Evolutionary conservation across 176 grass and related monocot genomes (phyloP).

Genomic region (Ampelocalamus luodianensis): DNA sequence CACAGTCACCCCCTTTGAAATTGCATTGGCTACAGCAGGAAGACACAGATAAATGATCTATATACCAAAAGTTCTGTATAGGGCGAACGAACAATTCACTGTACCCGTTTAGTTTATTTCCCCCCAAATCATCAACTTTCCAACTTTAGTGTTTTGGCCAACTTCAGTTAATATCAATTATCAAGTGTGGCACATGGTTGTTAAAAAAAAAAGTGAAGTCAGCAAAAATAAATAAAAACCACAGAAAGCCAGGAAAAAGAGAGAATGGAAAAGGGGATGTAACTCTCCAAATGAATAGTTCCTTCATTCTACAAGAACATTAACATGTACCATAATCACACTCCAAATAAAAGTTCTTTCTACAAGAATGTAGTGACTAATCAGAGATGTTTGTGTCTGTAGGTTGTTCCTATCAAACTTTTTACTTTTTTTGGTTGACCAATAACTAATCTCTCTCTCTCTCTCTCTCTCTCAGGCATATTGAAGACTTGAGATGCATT

Average conservation of each 20-base stretch:
- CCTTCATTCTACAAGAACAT: not conserved
- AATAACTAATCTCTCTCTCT: not conserved
- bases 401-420: not conserved
- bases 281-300: not conserved
- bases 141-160: not conserved
- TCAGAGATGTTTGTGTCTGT: not conserved
- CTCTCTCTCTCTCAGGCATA: constrained; percentile 46
- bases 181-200: not conserved
- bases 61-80: not conserved
- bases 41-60: not conserved
- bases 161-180: not conserved
- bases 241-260: not conserved
- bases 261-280: not conserved
- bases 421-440: not conserved
- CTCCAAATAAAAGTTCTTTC: not conserved
- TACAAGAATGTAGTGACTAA: not conserved
- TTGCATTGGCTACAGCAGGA: constrained; percentile 19
- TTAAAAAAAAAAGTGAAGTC: constrained; percentile 1
- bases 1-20: constrained; percentile 3
- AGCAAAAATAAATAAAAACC: not conserved
- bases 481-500: constrained; percentile 77
- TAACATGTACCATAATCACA: not conserved
- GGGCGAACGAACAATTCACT: not conserved
- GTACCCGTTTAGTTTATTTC: not conserved
- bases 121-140: not conserved